Percentiles rank a stretch among this genome's conserved stretches.
Evolutionary conservation across 371 early-diverging fungal genomes (phyloP).

Genomic region (Mucor velutinosus): DNA sequence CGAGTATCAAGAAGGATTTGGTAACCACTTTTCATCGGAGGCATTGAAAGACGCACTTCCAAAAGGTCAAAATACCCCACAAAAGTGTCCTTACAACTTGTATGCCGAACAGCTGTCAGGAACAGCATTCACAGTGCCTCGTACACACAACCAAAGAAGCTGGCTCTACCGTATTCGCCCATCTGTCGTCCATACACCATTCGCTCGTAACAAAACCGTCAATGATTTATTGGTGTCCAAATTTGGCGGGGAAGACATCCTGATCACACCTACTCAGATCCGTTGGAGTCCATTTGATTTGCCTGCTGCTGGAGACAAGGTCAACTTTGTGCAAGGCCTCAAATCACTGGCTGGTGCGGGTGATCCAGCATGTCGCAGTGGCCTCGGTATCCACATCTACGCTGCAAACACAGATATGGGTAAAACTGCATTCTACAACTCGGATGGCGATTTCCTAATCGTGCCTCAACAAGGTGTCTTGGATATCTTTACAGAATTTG

Average conservation of each 20-base stretch:
- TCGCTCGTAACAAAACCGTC: conserved; percentile 40
- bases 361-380: conserved; percentile 74
- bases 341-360: conserved; percentile 91
- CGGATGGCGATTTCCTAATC: conserved; percentile 94
- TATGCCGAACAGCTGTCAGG: conserved; percentile 97
- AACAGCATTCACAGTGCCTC: conserved; percentile 92
- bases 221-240: conserved; percentile 55
- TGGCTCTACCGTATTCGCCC: conserved; percentile 98
- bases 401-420: conserved; percentile 78
- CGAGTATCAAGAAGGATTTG: conserved; percentile 73
- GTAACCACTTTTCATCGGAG: conserved; percentile 85
- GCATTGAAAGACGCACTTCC: conserved; percentile 89
- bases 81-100: conserved; percentile 86
- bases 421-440: conserved; percentile 78
- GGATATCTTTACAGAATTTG: conserved; percentile 93
- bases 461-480: conserved; percentile 94
- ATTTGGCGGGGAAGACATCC: conserved; percentile 54
- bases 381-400: conserved; percentile 89
- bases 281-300: conserved; percentile 94
- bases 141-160: conserved; percentile 83
- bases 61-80: conserved; percentile 93
- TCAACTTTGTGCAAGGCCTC: conserved; percentile 86
- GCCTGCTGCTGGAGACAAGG: conserved; percentile 45
- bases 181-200: conserved; percentile 87
- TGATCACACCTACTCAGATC: conserved; percentile 84